These are phyloP conservation scores for Amesomyces nigricolor DNA, from an alignment of 2,329 filamentous ascomycete species.

Conservation along the genomic window DNA sequence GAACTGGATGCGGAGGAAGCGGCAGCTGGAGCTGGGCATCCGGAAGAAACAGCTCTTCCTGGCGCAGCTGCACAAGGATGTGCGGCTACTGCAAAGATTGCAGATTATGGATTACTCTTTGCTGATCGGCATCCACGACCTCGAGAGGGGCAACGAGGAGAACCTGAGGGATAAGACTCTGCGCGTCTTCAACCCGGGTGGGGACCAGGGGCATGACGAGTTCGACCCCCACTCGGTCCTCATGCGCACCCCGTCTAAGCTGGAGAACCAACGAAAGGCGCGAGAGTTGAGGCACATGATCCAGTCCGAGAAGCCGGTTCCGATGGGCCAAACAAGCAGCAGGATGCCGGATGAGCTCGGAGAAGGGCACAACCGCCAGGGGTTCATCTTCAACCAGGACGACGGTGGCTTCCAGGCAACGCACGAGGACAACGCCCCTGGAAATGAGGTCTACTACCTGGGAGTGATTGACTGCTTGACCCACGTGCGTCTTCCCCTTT, in stretches of 20 bases:
- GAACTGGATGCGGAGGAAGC: slow-evolving; percentile 85
- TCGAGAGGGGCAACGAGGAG: slow-evolving; percentile 87
- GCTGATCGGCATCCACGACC: slow-evolving; percentile 87
- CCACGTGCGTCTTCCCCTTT: slow-evolving; percentile 59
- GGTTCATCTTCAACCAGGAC: slow-evolving; percentile 84
- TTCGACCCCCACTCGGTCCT: slow-evolving; percentile 57
- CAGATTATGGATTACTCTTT: slow-evolving; percentile 99
- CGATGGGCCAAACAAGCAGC: slow-evolving; percentile 74
- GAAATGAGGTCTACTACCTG: slow-evolving; percentile 93
- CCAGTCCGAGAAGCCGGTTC: slow-evolving; percentile 87
- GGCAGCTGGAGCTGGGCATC: slow-evolving; percentile 82
- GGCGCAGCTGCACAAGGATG: slow-evolving; percentile 81
- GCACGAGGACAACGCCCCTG: slow-evolving; percentile 77
- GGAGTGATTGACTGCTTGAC: slow-evolving; percentile 98
- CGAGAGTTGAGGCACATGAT: slow-evolving; percentile 88
- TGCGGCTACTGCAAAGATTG: slow-evolving; percentile 75
- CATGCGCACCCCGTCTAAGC: slow-evolving; percentile 83
- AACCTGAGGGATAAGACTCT: slow-evolving; percentile 85
- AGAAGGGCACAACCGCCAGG: slow-evolving; percentile 62
- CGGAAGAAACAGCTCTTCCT: slow-evolving; percentile 84
- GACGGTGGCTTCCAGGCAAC: slow-evolving; percentile 92
- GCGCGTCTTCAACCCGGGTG: slow-evolving; percentile 87
- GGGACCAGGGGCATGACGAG: slow-evolving; percentile 53
- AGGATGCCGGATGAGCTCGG: slow-evolving; percentile 89
- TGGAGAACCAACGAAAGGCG: slow-evolving; percentile 87